Evolutionary conservation across 148 eudicot genomes (phyloP).

Genomic region (Tetragonia tetragonoides): DNA sequence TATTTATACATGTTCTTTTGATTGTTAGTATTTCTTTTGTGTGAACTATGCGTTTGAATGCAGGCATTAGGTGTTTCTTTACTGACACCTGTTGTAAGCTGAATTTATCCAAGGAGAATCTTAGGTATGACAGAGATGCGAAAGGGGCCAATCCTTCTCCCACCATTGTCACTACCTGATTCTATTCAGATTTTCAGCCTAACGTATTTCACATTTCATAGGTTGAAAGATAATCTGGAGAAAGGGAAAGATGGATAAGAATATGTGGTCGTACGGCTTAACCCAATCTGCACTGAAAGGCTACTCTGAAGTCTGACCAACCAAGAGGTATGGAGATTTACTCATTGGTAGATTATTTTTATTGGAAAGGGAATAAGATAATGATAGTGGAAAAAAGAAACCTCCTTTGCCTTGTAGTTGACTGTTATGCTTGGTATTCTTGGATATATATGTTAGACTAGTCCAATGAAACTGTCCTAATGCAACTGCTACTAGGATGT

Average conservation of each 20-base stretch:
- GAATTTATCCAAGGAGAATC: constrained; percentile 11
- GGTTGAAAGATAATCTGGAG: constrained; percentile 17
- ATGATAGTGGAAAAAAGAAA: neutral
- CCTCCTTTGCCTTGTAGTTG: constrained; percentile 3
- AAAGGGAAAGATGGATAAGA: constrained; percentile 19
- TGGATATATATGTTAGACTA: neutral
- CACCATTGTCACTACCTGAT: constrained; percentile 16
- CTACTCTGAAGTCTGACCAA: constrained; percentile 20
- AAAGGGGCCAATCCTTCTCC: constrained; percentile 19
- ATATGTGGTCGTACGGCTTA: constrained; percentile 21
- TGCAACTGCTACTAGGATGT: neutral
- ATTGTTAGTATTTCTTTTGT: neutral
- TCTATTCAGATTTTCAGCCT: constrained; percentile 22
- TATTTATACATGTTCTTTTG: neutral
- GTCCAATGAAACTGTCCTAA: neutral
- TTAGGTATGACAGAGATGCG: constrained; percentile 10
- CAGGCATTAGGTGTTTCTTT: constrained; percentile 3
- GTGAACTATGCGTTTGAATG: neutral
- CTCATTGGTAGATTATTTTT: constrained; percentile 5
- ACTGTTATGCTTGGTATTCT: constrained; percentile 4
- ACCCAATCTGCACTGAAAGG: constrained; percentile 22
- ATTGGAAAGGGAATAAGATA: constrained; percentile 1
- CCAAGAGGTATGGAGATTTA: constrained; percentile 25
- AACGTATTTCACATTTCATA: constrained; percentile 21
- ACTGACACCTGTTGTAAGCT: constrained; percentile 14